phyloP scores from a whole-genome alignment of 805 yeast species.

The Candida endomychidarum region DNA sequence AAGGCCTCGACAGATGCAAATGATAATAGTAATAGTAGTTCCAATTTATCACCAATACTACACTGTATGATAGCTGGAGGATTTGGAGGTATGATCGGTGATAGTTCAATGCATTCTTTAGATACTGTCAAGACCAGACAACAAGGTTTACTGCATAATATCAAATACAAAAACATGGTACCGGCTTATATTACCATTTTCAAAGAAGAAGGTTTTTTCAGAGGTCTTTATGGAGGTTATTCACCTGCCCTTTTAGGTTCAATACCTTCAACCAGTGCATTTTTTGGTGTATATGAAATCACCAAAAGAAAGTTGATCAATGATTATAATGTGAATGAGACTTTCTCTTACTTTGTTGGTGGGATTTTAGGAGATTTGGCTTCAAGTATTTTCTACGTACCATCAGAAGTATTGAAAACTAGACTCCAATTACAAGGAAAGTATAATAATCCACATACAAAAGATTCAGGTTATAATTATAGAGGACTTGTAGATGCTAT shows the following conservation, averaged over 20 bases:
- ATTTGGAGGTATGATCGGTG: conserved; percentile 91
- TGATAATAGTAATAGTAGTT: background rate
- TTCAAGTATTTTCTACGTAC: conserved; percentile 86
- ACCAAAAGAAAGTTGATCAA: conserved; percentile 70
- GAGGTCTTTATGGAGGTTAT: conserved; percentile 92
- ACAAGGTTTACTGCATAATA: conserved; percentile 79
- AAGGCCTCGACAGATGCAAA: background rate
- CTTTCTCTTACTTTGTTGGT: conserved; percentile 74
- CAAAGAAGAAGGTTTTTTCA: conserved; percentile 76
- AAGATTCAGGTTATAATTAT: conserved; percentile 81
- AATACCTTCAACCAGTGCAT: conserved; percentile 91
- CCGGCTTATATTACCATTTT: conserved; percentile 76
- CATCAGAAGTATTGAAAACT: conserved; percentile 92
- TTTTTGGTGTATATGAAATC: conserved; percentile 86
- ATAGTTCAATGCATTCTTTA: conserved; percentile 88
- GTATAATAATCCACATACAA: conserved; percentile 72
- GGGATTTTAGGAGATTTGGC: conserved; percentile 95
- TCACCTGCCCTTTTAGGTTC: conserved; percentile 90
- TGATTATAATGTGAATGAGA: conserved; percentile 68
- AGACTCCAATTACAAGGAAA: conserved; percentile 91
- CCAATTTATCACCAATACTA: conserved; percentile 42
- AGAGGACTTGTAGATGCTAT: conserved; percentile 72
- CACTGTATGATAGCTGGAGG: conserved; percentile 87
- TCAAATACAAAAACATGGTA: conserved; percentile 71
- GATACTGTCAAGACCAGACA: conserved; percentile 97